Conservation (phyloP, 2,329 filamentous ascomycete genomes). For the Xylaria sp. region DNA sequence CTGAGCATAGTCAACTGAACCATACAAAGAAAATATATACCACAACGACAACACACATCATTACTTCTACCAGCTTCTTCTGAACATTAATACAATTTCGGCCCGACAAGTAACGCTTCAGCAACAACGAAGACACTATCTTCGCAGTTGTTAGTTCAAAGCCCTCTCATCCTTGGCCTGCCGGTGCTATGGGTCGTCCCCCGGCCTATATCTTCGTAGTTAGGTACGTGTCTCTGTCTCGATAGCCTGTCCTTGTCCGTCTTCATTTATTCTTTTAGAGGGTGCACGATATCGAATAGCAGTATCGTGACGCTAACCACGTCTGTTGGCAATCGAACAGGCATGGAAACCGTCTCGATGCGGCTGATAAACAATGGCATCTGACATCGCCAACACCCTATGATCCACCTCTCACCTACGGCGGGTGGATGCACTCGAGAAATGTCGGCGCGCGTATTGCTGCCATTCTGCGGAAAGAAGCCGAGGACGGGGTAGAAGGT, state of each 20-base stretch:
- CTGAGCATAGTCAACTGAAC: not conserved
- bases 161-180: not conserved
- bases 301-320: conserved; percentile 16
- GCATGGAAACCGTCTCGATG: conserved; percentile 93
- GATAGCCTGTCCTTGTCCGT: conserved; percentile 3
- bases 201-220: conserved; percentile 64
- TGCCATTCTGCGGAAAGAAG: conserved; percentile 69
- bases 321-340: conserved; percentile 54
- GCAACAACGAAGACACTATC: not conserved
- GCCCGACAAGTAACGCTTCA: not conserved
- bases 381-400: conserved; percentile 92
- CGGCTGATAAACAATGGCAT: conserved; percentile 95
- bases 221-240: conserved; percentile 52
- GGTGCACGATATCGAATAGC: not conserved
- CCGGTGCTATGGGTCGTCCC: conserved; percentile 56
- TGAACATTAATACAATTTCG: not conserved
- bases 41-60: not conserved
- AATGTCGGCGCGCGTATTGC: conserved; percentile 85
- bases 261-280: not conserved
- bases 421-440: conserved; percentile 89
- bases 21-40: not conserved
- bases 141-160: not conserved
- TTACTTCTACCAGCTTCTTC: not conserved
- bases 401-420: conserved; percentile 93
- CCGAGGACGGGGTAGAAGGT: not conserved